Evolutionary conservation across 2,329 filamentous ascomycete species (phyloP), one percentile per base, ranked within the genome.

Genomic region (Aureobasidium leucospermi): DNA sequence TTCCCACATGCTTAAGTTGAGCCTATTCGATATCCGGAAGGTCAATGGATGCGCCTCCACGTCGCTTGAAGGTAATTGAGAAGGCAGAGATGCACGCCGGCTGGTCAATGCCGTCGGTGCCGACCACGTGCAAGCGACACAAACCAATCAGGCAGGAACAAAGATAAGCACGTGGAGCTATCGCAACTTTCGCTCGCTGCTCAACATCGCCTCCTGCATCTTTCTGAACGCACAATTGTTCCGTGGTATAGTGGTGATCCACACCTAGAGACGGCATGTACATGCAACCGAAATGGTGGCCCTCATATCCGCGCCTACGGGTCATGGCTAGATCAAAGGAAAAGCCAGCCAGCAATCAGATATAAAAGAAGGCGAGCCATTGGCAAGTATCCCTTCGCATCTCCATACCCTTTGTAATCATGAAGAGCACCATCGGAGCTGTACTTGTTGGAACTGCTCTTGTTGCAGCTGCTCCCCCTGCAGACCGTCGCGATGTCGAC

Each of bases 401-500:
- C 15, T 57, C 28, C 52, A 38, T 10, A 28, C 53, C 32, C 53
- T 46, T 57, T 47, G 11, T 36, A 39, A 28, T n/a, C 5, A 60
- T 55, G 58, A 60, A 55, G 58, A 55, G 16, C 49, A 48, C 48
- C 2, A 47, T 46, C 10, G 49, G 58, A 42, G 42, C 58, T 32
- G 49, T 47, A 7, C 49, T 60, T 15, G 19, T 48, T 10, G 58
- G 58, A 16, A 42, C 43, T 23, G 55, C 49, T 16, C 34, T 60
- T 13, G 48, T 60, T 11, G 39, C 48, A 34, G 42, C 58, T 41
- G 48, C 49, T 38, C 49, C 48, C 23, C 41, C 48, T 41, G 58
- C 48, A 32, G 32, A 31, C 16, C 43, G 48, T 29, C 62, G 66
- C 28, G 65, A 67, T 59, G 75, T 77, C 34, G 77, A 79, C 62